These are phyloP conservation scores for Casuarina cunninghamiana DNA, from an alignment of 306 rosid species.

Conservation along the genomic window DNA sequence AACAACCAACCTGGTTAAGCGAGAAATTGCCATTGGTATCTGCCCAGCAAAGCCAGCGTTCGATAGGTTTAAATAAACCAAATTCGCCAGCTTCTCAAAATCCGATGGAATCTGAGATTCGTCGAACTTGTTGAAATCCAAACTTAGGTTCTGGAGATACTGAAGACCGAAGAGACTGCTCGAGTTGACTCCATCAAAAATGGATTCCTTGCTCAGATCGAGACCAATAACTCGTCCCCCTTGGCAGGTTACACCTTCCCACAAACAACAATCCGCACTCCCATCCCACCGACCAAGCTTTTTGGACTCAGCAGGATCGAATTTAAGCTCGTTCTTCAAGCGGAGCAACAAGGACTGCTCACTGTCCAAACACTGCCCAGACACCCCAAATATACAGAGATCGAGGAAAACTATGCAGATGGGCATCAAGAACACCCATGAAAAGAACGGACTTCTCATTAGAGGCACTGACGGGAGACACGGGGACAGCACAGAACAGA, in stretches of 20 bases:
- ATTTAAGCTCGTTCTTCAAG: neutral
- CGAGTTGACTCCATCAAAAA: conserved; percentile 32
- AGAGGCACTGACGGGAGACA: neutral
- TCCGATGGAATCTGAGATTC: conserved; percentile 29
- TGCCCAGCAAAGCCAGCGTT: conserved; percentile 37
- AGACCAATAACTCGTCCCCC: conserved; percentile 11
- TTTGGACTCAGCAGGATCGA: neutral
- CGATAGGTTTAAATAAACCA: conserved; percentile 36
- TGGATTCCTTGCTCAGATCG: conserved; percentile 35
- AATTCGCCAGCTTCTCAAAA: conserved; percentile 31
- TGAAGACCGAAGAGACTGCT: conserved; percentile 33
- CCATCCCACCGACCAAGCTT: neutral
- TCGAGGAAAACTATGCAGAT: neutral
- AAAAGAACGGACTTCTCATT: neutral
- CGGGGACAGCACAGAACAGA: neutral
- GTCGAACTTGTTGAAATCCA: conserved; percentile 24
- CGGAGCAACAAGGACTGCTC: neutral
- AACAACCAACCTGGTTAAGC: conserved; percentile 37
- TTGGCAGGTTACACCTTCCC: conserved; percentile 37
- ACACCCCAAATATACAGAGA: neutral
- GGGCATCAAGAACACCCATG: neutral
- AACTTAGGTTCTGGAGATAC: conserved; percentile 30
- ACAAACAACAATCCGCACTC: conserved; percentile 23
- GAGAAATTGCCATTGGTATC: conserved; percentile 43
- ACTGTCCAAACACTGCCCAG: conserved; percentile 8